Conservation (phyloP, 805 yeast species). For the Isabelozyma heimii region DNA sequence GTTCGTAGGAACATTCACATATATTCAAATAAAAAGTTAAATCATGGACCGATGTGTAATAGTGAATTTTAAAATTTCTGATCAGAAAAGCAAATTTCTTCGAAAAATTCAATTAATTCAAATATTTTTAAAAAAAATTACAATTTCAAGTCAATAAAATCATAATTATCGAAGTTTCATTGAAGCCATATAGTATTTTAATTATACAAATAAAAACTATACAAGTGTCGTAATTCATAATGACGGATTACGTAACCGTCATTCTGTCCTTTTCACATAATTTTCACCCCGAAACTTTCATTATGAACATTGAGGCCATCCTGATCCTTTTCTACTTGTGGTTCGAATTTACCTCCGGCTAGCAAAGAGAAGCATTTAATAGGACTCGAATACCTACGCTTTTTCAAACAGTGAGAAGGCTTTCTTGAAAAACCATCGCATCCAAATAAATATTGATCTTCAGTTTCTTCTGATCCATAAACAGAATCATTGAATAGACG, state of each 20-base stretch:
- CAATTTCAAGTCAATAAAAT: too few species aligned
- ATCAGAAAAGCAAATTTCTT: too few species aligned
- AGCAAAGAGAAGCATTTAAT: neutral
- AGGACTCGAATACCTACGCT: neutral
- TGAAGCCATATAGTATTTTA: too few species aligned
- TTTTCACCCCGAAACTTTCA: neutral
- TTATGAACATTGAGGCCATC: neutral
- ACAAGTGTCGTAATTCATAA: neutral
- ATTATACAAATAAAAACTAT: too few species aligned
- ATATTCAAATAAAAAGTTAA: too few species aligned
- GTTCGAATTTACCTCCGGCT: neutral
- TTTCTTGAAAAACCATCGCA: neutral
- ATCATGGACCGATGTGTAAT: too few species aligned
- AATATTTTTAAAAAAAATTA: too few species aligned
- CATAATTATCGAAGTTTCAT: too few species aligned
- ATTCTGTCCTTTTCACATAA: neutral
- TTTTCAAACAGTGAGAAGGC: neutral
- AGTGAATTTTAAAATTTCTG: too few species aligned
- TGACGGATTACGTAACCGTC: neutral
- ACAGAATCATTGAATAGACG: slow-evolving; percentile 8
- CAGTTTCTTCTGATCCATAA: slow-evolving; percentile 24
- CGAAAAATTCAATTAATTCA: too few species aligned
- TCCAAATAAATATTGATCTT: neutral
- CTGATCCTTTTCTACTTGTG: neutral
- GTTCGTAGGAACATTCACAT: neutral